Conservation (phyloP, 2,329 filamentous ascomycete species). For the Cercospora berteroae region DNA sequence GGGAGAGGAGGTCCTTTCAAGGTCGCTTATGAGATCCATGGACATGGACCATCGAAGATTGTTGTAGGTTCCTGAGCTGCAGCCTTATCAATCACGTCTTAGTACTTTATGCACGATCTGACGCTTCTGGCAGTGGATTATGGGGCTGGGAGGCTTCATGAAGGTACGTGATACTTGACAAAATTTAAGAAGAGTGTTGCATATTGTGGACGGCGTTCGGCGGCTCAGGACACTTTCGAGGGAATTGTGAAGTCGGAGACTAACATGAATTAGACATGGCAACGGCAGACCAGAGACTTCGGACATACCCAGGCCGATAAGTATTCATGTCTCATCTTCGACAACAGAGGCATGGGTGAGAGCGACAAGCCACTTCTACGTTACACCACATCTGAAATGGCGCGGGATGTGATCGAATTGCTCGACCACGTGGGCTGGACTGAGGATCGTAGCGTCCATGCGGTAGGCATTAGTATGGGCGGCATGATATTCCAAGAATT, state of each 20-base stretch:
- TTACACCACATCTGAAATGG: conserved; percentile 85
- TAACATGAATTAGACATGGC: conserved; percentile 42
- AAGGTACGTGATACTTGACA: conserved; percentile 39
- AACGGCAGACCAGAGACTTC: conserved; percentile 79
- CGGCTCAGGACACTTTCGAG: not conserved
- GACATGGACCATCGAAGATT: conserved; percentile 67
- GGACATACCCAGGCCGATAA: conserved; percentile 65
- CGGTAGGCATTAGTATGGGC: conserved; percentile 79
- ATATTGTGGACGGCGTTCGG: not conserved
- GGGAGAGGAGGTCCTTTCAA: conserved; percentile 71
- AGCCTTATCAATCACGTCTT: conserved; percentile 9
- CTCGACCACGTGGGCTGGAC: conserved; percentile 68
- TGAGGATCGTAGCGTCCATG: conserved; percentile 57
- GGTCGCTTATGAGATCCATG: conserved; percentile 78
- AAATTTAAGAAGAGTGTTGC: not conserved
- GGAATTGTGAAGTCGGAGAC: conserved; percentile 47
- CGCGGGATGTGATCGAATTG: conserved; percentile 70
- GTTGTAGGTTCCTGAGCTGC: conserved; percentile 57
- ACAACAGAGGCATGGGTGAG: conserved; percentile 81
- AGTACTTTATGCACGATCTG: conserved; percentile 9
- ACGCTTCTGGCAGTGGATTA: conserved; percentile 61
- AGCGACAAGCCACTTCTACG: conserved; percentile 73
- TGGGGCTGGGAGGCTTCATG: conserved; percentile 71
- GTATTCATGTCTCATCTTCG: conserved; percentile 73
- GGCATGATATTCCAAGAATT: conserved; percentile 92